A percentile compares a stretch with the other conserved stretches of the same genome.
Evolutionary conservation across 805 yeast species (phyloP).

Genomic region (Lachancea fermentati): DNA sequence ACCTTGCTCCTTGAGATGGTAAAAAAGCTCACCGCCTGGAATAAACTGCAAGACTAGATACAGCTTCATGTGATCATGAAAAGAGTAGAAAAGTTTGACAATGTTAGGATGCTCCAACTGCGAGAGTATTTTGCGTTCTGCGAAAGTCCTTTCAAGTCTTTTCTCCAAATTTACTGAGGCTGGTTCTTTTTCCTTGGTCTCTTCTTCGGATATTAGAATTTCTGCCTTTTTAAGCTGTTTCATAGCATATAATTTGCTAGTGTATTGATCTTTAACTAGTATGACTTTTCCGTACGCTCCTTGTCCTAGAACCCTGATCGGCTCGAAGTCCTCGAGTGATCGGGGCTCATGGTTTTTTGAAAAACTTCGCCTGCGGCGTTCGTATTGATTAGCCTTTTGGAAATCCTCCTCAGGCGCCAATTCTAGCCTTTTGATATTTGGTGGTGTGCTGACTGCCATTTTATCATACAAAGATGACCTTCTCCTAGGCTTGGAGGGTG

Average conservation of each 20-base stretch:
- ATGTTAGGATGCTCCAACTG: slow-evolving; percentile 73
- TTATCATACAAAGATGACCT: slow-evolving; percentile 28
- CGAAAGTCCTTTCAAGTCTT: slow-evolving; percentile 69
- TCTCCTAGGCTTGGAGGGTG: slow-evolving; percentile 15
- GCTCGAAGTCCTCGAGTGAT: slow-evolving; percentile 54
- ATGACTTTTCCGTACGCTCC: slow-evolving; percentile 90
- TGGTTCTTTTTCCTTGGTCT: slow-evolving; percentile 19
- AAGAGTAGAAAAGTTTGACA: slow-evolving; percentile 74
- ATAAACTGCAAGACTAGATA: slow-evolving; percentile 75
- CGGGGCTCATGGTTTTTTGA: slow-evolving; percentile 13
- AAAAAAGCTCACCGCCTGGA: slow-evolving; percentile 80
- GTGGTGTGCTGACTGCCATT: slow-evolving; percentile 26
- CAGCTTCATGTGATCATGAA: slow-evolving; percentile 73
- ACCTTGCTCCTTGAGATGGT: slow-evolving; percentile 35
- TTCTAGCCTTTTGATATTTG: slow-evolving; percentile 22
- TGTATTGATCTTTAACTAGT: slow-evolving; percentile 58
- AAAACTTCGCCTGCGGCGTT: slow-evolving; percentile 1
- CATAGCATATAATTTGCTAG: slow-evolving; percentile 73
- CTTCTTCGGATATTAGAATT: slow-evolving; percentile 45
- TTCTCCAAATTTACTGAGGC: slow-evolving; percentile 28
- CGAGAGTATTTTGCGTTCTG: slow-evolving; percentile 70
- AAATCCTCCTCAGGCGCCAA: slow-evolving; percentile 12
- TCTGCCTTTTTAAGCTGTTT: slow-evolving; percentile 81
- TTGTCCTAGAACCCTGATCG: slow-evolving; percentile 71
- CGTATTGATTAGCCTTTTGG: background rate